Percentiles rank a stretch among this genome's conserved stretches.
phyloP scores from a whole-genome alignment of 2,329 filamentous ascomycete species.

The Lasiodiplodia sp. region DNA sequence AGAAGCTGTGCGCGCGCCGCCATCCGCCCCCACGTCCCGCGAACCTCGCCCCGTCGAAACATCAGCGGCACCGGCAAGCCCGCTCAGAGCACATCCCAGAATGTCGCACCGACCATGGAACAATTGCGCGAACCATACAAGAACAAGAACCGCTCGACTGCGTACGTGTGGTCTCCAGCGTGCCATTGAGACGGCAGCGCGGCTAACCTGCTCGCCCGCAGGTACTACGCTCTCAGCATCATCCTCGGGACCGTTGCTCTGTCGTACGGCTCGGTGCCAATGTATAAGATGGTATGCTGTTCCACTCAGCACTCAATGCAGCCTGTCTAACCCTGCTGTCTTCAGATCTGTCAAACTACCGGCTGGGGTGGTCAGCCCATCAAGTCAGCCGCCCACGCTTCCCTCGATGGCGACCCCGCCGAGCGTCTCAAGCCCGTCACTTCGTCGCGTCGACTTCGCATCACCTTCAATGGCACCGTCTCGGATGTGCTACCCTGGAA shows the following conservation, averaged over 20 bases:
- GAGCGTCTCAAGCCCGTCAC: conserved; percentile 81
- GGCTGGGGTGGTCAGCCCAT: conserved; percentile 94
- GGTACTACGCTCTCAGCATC: conserved; percentile 77
- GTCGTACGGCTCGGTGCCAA: conserved; percentile 82
- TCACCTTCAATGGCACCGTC: conserved; percentile 95
- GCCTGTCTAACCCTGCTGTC: not conserved
- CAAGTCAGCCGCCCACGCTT: conserved; percentile 74
- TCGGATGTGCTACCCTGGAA: conserved; percentile 98
- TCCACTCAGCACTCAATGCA: not conserved
- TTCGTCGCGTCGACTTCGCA: conserved; percentile 82
- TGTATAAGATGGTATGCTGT: conserved; percentile 81
- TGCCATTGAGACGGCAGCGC: not conserved
- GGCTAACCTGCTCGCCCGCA: conserved; percentile 40
- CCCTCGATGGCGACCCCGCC: conserved; percentile 67
- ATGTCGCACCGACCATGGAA: conserved; percentile 65
- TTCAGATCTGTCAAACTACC: conserved; percentile 80
- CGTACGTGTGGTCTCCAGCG: conserved; percentile 53
- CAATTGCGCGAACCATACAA: conserved; percentile 70
- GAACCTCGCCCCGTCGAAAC: conserved; percentile 38
- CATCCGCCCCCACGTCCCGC: conserved; percentile 32
- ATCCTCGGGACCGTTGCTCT: conserved; percentile 82
- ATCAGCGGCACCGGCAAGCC: conserved; percentile 42
- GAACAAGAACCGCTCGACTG: conserved; percentile 71
- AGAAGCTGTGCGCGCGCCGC: conserved; percentile 44
- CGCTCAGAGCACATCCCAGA: conserved; percentile 35